Evolutionary conservation across 2,329 filamentous ascomycete genomes (phyloP), one percentile per base, ranked within the genome.

Genomic region (Epicoccum sorghinum): DNA sequence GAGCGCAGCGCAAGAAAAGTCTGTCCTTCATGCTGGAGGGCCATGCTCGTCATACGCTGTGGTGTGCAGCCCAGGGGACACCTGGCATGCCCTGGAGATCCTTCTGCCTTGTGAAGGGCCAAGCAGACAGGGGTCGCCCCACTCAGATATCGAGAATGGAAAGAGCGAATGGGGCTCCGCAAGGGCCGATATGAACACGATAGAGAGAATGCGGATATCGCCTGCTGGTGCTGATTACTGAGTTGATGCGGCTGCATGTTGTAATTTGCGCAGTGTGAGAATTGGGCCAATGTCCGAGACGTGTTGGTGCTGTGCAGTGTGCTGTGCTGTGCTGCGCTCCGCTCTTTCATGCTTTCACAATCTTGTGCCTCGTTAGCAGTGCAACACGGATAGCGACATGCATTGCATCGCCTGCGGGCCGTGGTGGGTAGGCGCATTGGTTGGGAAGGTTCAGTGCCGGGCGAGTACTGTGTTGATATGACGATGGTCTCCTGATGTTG

Each of bases 101-200:
- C 6, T 25, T 38, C 37, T 55, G 46, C 45, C 58, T 53, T 54
- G 56, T 53, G 52, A 61, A 52, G 39, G 18, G 57, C 56, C 60
- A 65, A 60, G 58, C 35, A 12, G 52, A 58, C 59, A 67, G 61
- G 66, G 63, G 61, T 48, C n/a, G 49, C 52, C 63, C 58, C 61
- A 62, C 63, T 44, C 55, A 59, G 46, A 55, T 55, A 55, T 55
- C 41, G 25, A 42, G 36, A 49, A 29, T 33, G 52, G 52, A 48
- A 41, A 58, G 52, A 53, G 55, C 52, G 60, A 59, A 61, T 56
- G 63, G 65, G 57, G 62, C 57, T 62, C 57, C 57, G 54, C 52
- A 61, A 60, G 59, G 61, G 59, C 50, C 41, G 52, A 49, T 52
- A 49, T 55, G 63, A 53, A 27, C 27, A 55, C 54, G 59, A 57